Evolutionary conservation across 495 filamentous ascomycete species (phyloP), one percentile per base, ranked within the genome.

Genomic region (Aspergillus carlsbadensis): DNA sequence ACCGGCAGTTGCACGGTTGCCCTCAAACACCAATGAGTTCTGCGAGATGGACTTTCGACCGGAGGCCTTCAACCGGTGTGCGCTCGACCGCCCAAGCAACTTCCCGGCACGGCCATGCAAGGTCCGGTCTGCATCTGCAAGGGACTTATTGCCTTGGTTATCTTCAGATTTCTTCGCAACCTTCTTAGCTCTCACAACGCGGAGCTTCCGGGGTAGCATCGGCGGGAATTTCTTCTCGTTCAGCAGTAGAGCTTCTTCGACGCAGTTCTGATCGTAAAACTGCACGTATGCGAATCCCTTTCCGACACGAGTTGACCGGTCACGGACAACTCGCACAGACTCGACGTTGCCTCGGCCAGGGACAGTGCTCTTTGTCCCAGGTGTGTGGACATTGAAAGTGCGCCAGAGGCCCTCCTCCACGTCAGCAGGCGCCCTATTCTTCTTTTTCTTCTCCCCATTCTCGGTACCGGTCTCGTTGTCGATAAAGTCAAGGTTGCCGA

Each of bases 251-350:
- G 95, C 93, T 31, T 87, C 83, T 67, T 99, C 95, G 22, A 98
- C 92, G 15, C 84, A 76, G 66, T 92, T 96, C 22, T 76, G 79
- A 61, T 97, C 89, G 81, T 93, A 70, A 70, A 98, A 99, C 64
- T 99, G 95, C 33, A 99, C 92, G 63, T 99, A 99, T 18, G 95
- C 95, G 69, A 99, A 91, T 13, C 95, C 95, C 70, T 99, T 98
- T 43, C 94, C 92, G 43, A 99, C 90, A 33, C 95, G 83, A 18
- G 95, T 98, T 45, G 85, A 85, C 41, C 87, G 75, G 62, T 99
- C 95, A 53, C 95, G 84, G 29, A 96, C 81, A n/a, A 99, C 89
- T 10, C 95, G 87, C 33, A 98, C 95, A 63, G 86, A 93, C 74
- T 99, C 93, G 11, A 99, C 85, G 45, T 80, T 87, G 51, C 95